These are phyloP conservation scores for Clavispora fructus DNA, from an alignment of 805 yeast species.

Conservation along the genomic window DNA sequence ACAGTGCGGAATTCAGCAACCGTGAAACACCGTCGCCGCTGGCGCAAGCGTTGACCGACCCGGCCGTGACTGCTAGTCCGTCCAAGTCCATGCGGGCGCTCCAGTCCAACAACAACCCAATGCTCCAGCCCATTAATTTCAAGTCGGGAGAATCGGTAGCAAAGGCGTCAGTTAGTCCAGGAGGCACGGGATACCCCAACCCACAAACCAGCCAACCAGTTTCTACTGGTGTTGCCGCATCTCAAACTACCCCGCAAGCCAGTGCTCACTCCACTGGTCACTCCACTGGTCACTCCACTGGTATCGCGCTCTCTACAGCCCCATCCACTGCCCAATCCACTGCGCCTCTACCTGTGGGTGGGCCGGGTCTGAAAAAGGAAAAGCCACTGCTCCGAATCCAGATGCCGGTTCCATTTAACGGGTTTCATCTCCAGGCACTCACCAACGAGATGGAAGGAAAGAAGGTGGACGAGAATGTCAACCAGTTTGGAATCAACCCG, in stretches of 20 bases:
- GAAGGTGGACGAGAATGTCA: constrained; percentile 38
- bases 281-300: no score
- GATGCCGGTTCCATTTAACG: constrained; percentile 65
- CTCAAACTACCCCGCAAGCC: no score
- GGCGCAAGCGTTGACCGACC: constrained; percentile 17
- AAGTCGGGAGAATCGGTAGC: constrained; percentile 16
- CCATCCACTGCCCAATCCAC: neutral
- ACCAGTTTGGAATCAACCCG: constrained; percentile 65
- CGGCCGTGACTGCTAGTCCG: constrained; percentile 28
- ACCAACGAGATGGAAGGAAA: constrained; percentile 22
- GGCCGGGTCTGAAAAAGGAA: constrained; percentile 27
- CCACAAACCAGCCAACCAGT: no score
- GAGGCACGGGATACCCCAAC: no score
- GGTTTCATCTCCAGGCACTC: constrained; percentile 30
- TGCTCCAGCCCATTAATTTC: constrained; percentile 53
- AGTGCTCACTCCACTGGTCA: no score
- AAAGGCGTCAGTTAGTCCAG: neutral
- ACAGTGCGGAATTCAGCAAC: constrained; percentile 2
- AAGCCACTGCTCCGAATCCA: constrained; percentile 60
- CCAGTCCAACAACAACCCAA: constrained; percentile 38
- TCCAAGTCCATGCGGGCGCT: constrained; percentile 48
- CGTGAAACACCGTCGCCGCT: constrained; percentile 34
- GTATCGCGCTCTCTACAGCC: no score
- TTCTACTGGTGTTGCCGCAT: no score
- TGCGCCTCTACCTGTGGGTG: neutral